A percentile compares a stretch with the other conserved stretches of the same genome.
Conservation (phyloP, 2,329 filamentous ascomycete species). For the Apiospora pterosperma region DNA sequence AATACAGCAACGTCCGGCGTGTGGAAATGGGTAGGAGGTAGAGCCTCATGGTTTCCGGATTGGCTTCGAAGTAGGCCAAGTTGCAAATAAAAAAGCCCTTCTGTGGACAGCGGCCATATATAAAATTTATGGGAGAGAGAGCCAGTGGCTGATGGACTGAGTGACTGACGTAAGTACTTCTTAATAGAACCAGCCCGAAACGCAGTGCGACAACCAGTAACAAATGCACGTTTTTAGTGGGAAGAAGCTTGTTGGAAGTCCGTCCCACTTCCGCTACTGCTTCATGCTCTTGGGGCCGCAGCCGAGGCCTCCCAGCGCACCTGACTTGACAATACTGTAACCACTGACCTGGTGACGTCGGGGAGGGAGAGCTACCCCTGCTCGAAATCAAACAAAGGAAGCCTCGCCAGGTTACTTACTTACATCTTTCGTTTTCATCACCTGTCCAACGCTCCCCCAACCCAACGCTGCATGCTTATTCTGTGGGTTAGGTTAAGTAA, state of each 20-base stretch:
- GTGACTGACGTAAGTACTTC: neutral
- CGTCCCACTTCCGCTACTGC: too few species aligned
- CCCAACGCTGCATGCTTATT: slow-evolving; percentile 2
- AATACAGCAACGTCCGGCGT: slow-evolving; percentile 86
- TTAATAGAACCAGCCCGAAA: neutral
- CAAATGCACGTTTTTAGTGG: neutral
- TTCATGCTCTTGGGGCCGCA: too few species aligned
- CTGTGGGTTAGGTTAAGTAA: neutral
- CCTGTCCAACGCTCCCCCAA: too few species aligned
- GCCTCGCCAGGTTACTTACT: neutral
- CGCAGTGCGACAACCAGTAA: neutral
- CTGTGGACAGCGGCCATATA: neutral
- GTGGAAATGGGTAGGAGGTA: slow-evolving; percentile 93
- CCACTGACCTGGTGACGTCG: too few species aligned
- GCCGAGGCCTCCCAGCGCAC: too few species aligned
- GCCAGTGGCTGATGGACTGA: neutral
- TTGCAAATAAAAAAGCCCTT: neutral
- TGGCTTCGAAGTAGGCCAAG: neutral
- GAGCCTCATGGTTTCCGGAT: slow-evolving; percentile 71
- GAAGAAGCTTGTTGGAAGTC: neutral
- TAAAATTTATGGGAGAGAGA: neutral
- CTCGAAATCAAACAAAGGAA: neutral
- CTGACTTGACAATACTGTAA: too few species aligned
- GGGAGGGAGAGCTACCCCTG: too few species aligned
- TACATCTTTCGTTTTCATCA: neutral